Conservation (phyloP, 495 filamentous ascomycete genomes). For the Neurospora sp. region DNA sequence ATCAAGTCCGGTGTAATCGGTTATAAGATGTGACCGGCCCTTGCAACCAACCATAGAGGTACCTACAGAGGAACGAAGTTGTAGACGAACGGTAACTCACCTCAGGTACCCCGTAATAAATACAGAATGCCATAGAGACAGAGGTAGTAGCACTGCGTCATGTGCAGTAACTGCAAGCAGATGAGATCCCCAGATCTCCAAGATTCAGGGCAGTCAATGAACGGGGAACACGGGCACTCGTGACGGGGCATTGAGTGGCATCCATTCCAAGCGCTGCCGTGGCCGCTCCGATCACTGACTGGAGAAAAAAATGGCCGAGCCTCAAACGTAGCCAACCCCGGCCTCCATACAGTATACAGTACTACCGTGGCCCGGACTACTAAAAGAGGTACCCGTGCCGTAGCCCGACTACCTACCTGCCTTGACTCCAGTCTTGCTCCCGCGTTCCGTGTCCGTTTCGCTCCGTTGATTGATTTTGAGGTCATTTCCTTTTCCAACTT, state of each 20-base stretch:
- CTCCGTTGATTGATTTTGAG: conserved; percentile 1
- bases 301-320: neutral
- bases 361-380: neutral
- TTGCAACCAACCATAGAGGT: neutral
- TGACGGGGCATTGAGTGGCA: neutral
- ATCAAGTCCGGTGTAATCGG: neutral
- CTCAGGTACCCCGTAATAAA: neutral
- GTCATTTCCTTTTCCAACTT: conserved; percentile 17
- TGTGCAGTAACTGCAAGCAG: neutral
- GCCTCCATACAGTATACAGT: neutral
- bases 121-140: neutral
- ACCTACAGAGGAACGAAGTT: neutral
- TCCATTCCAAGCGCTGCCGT: neutral
- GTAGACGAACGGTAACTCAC: neutral
- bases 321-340: neutral
- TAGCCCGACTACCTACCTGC: neutral
- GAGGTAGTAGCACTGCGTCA: neutral
- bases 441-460: neutral
- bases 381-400: neutral
- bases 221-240: neutral
- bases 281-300: neutral
- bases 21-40: neutral
- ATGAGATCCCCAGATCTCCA: neutral
- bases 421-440: neutral
- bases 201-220: neutral